Conservation (phyloP, 371 early-diverging fungal species). For the Coemansia sp. region DNA sequence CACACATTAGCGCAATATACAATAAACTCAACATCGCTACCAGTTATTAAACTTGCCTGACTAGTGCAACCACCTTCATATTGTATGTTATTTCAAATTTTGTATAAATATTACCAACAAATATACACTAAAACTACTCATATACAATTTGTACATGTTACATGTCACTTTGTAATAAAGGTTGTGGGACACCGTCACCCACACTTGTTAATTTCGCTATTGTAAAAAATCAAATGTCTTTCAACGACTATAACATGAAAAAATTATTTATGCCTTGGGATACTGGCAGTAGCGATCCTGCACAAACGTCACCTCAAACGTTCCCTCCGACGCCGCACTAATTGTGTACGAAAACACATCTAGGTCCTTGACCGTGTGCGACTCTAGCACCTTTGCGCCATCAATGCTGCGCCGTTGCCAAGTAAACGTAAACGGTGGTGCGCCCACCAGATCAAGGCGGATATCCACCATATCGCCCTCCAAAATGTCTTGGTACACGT, state of each 20-base stretch:
- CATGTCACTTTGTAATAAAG: too few relatives aligned
- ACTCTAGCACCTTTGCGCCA: constrained; percentile 45
- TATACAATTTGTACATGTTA: too few relatives aligned
- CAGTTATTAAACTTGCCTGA: constrained; percentile 41
- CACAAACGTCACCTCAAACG: constrained; percentile 50
- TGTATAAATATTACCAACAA: background rate
- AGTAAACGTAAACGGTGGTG: constrained; percentile 52
- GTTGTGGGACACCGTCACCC: too few relatives aligned
- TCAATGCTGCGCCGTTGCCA: constrained; percentile 51
- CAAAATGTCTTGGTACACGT: constrained; percentile 49
- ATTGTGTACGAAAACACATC: constrained; percentile 30
- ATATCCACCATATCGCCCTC: constrained; percentile 52
- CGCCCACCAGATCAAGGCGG: constrained; percentile 37
- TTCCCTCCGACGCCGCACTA: constrained; percentile 46
- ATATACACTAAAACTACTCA: too few relatives aligned
- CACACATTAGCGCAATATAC: background rate
- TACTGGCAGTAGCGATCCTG: constrained; percentile 52
- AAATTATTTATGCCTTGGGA: constrained; percentile 29
- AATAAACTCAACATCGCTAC: too few relatives aligned
- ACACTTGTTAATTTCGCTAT: too few relatives aligned
- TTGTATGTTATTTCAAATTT: background rate
- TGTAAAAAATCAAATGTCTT: too few relatives aligned
- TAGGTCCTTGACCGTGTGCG: constrained; percentile 51
- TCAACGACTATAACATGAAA: background rate
- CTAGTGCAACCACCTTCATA: constrained; percentile 64